A percentile compares a stretch with the other conserved stretches of the same genome.
phyloP scores from a whole-genome alignment of 2,329 filamentous ascomycete species.

The Plenodomus lindquistii region DNA sequence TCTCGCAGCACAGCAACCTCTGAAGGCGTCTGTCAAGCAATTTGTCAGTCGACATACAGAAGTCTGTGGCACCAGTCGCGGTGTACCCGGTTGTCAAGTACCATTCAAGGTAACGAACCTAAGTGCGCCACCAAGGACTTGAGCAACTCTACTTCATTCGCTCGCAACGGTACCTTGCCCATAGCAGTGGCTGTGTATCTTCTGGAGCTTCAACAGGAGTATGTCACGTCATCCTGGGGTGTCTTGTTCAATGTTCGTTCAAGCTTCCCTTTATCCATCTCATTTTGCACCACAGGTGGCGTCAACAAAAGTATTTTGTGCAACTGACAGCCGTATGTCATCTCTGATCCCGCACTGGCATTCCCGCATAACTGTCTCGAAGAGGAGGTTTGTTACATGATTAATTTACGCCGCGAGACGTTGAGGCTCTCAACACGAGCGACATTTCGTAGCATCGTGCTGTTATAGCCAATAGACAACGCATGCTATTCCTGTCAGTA shows the following conservation, averaged over 20 bases:
- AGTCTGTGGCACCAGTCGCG: slow-evolving; percentile 1
- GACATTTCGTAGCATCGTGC: not conserved
- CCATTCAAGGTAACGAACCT: slow-evolving; percentile 5
- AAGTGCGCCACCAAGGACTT: slow-evolving; percentile 2
- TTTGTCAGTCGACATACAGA: slow-evolving; percentile 2
- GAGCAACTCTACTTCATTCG: slow-evolving; percentile 15
- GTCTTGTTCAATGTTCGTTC: slow-evolving; percentile 5
- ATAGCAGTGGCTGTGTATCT: slow-evolving; percentile 6
- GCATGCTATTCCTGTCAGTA: not conserved
- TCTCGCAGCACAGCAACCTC: not conserved
- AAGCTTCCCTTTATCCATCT: slow-evolving; percentile 4
- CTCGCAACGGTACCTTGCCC: slow-evolving; percentile 24
- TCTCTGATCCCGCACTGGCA: slow-evolving; percentile 9
- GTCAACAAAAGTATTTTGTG: slow-evolving; percentile 14
- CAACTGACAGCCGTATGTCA: slow-evolving; percentile 10
- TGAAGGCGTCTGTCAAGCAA: slow-evolving; percentile 9
- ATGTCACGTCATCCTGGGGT: slow-evolving; percentile 3
- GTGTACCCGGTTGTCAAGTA: not conserved
- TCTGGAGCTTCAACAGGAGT: slow-evolving; percentile 9
- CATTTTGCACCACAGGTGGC: slow-evolving; percentile 21
- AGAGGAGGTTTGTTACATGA: slow-evolving; percentile 7
- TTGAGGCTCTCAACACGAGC: not conserved
- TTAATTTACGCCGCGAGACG: slow-evolving; percentile 5
- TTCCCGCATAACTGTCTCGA: slow-evolving; percentile 2
- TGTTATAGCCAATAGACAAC: not conserved